These are phyloP conservation scores for Leccinum subfulvum DNA, from an alignment of 1,284 basidiomycete species.

Conservation along the genomic window DNA sequence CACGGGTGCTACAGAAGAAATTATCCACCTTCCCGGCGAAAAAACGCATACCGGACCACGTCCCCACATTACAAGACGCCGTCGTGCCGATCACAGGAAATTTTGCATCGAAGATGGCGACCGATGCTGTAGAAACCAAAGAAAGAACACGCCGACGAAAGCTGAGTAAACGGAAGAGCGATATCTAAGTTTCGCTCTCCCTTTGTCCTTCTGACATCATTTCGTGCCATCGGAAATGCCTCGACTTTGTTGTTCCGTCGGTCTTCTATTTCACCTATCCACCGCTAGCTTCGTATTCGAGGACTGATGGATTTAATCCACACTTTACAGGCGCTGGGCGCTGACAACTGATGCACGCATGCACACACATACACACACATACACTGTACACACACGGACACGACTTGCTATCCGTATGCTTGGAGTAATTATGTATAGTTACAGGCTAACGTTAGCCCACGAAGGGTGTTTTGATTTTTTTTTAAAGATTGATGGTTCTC, in stretches of 20 bases:
- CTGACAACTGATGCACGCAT: neutral
- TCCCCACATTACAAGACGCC: conserved; percentile 16
- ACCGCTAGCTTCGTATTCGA: conserved; percentile 9
- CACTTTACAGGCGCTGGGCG: conserved; percentile 17
- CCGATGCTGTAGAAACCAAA: conserved; percentile 22
- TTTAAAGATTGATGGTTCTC: conserved; percentile 2
- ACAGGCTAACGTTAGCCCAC: conserved; percentile 2
- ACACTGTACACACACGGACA: neutral
- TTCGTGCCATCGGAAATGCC: conserved; percentile 24
- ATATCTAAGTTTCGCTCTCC: conserved; percentile 23
- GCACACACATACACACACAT: neutral
- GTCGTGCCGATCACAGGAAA: conserved; percentile 12
- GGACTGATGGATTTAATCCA: conserved; percentile 17
- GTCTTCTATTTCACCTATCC: conserved; percentile 22
- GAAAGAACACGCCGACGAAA: conserved; percentile 32
- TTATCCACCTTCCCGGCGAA: conserved; percentile 27
- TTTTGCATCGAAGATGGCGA: conserved; percentile 12
- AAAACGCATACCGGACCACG: conserved; percentile 25
- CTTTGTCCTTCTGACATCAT: conserved; percentile 13
- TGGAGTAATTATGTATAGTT: conserved; percentile 4
- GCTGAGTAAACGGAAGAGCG: conserved; percentile 34
- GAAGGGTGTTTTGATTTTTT: neutral
- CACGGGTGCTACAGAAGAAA: conserved; percentile 27
- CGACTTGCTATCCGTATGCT: conserved; percentile 4
- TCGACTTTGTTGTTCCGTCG: conserved; percentile 19